Evolutionary conservation across 2,329 filamentous ascomycete genomes (phyloP).

Genomic region (Coniella lustricola): DNA sequence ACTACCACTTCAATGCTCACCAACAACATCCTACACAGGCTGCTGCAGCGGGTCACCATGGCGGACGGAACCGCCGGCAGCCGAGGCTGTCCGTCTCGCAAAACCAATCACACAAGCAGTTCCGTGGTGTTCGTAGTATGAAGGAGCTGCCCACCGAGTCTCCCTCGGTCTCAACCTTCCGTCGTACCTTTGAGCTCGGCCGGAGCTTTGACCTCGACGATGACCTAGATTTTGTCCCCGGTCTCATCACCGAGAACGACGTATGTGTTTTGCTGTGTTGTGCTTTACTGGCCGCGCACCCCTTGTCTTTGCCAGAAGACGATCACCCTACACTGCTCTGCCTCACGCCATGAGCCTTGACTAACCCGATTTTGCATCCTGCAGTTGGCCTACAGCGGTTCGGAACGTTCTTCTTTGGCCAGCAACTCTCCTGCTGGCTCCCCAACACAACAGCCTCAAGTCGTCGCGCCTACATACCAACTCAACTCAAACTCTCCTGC

Average conservation of each 20-base stretch:
- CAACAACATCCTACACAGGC: constrained; percentile 50
- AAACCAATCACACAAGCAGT: constrained; percentile 72
- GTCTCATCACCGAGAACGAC: constrained; percentile 86
- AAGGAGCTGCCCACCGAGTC: constrained; percentile 72
- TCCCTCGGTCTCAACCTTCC: constrained; percentile 69
- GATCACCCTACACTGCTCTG: no score
- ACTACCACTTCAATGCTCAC: constrained; percentile 58
- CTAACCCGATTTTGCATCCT: constrained; percentile 25
- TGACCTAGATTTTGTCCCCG: constrained; percentile 91
- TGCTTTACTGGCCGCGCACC: constrained; percentile 24
- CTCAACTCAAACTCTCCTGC: constrained; percentile 60
- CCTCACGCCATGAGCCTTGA: no score
- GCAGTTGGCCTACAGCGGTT: constrained; percentile 40
- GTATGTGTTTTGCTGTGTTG: constrained; percentile 39
- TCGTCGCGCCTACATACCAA: constrained; percentile 73
- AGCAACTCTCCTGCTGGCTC: constrained; percentile 91
- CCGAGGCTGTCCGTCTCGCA: constrained; percentile 74
- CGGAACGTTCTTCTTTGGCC: constrained; percentile 89
- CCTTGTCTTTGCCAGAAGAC: no score
- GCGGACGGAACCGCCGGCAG: constrained; percentile 76
- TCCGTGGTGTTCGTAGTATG: constrained; percentile 75
- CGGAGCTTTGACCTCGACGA: constrained; percentile 94
- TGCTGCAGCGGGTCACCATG: constrained; percentile 58
- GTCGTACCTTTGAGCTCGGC: constrained; percentile 81
- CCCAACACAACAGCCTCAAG: constrained; percentile 79